These are phyloP conservation scores for Cutaneotrichosporon spelunceum DNA, from an alignment of 1,284 basidiomycete species.

Conservation along the genomic window DNA sequence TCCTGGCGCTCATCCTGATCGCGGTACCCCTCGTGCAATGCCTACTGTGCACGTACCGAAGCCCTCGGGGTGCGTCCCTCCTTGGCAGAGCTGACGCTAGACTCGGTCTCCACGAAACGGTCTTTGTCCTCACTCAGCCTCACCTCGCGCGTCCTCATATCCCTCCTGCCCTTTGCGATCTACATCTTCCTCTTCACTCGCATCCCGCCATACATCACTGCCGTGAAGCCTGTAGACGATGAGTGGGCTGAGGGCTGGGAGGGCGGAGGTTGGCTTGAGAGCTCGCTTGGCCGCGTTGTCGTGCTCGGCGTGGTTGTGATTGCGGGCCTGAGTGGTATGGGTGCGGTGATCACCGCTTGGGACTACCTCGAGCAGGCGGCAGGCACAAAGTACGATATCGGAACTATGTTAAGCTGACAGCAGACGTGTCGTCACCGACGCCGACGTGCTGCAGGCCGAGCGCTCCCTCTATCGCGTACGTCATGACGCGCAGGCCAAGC, in stretches of 20 bases:
- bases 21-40: slow-evolving; percentile 48
- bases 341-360: slow-evolving; percentile 49
- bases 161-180: slow-evolving; percentile 46
- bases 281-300: slow-evolving; percentile 46
- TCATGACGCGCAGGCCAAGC: slow-evolving; percentile 44
- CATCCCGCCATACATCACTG: slow-evolving; percentile 49
- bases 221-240: slow-evolving; percentile 14
- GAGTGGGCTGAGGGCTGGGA: slow-evolving; percentile 36
- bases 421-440: slow-evolving; percentile 30
- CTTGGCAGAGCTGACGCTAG: slow-evolving; percentile 1
- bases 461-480: slow-evolving; percentile 47
- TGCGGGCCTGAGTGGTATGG: slow-evolving; percentile 49
- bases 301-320: slow-evolving; percentile 49
- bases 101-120: slow-evolving; percentile 18
- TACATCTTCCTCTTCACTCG: slow-evolving; percentile 50
- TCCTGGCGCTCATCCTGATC: slow-evolving; percentile 46
- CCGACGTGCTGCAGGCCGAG: slow-evolving; percentile 45
- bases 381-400: slow-evolving; percentile 32
- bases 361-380: slow-evolving; percentile 42
- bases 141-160: slow-evolving; percentile 39
- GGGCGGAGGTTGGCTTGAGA: slow-evolving; percentile 46
- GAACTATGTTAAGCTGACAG: neutral
- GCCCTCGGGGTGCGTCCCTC: slow-evolving; percentile 32
- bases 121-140: slow-evolving; percentile 28
- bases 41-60: slow-evolving; percentile 48